Percentiles rank a stretch among this genome's conserved stretches.
phyloP scores from a whole-genome alignment of 495 filamentous ascomycete species.

The Acidiella bohemica region DNA sequence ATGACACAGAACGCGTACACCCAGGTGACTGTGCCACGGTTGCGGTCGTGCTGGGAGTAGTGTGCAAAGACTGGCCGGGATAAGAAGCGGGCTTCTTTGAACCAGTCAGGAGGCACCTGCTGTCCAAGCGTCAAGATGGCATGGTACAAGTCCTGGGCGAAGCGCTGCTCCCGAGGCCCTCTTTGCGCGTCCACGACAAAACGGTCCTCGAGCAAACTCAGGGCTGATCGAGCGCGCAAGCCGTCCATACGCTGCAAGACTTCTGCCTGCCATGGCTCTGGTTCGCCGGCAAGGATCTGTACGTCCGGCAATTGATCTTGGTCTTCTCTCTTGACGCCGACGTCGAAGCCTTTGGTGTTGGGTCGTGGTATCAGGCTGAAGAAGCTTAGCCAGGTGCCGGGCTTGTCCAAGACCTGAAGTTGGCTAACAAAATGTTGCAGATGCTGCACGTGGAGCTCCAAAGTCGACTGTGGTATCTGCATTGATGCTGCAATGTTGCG shows the following conservation, averaged over 20 bases:
- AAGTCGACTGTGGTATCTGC: conserved; percentile 45
- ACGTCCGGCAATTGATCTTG: conserved; percentile 56
- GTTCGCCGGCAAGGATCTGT: conserved; percentile 40
- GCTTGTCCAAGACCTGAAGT: conserved; percentile 20
- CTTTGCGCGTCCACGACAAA: neutral
- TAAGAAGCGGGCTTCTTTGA: conserved; percentile 36
- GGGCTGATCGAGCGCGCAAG: conserved; percentile 19
- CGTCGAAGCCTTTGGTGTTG: conserved; percentile 52
- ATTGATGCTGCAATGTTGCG: conserved; percentile 53
- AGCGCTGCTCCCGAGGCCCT: conserved; percentile 4
- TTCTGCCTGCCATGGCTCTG: conserved; percentile 46
- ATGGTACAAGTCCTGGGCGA: conserved; percentile 4
- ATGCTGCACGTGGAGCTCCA: conserved; percentile 42
- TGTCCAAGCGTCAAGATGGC: conserved; percentile 25
- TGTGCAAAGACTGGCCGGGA: conserved; percentile 36
- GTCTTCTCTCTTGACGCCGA: conserved; percentile 52
- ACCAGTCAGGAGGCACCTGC: conserved; percentile 35
- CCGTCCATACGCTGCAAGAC: conserved; percentile 40
- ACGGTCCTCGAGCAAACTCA: conserved; percentile 10
- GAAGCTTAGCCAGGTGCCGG: conserved; percentile 61
- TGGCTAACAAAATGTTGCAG: conserved; percentile 48
- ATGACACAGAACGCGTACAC: conserved; percentile 45
- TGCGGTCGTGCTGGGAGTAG: conserved; percentile 21
- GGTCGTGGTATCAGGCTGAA: conserved; percentile 60
- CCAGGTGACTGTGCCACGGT: conserved; percentile 20